These are phyloP conservation scores for Lathyrus sativus DNA, from an alignment of 306 rosid species.

Conservation along the genomic window DNA sequence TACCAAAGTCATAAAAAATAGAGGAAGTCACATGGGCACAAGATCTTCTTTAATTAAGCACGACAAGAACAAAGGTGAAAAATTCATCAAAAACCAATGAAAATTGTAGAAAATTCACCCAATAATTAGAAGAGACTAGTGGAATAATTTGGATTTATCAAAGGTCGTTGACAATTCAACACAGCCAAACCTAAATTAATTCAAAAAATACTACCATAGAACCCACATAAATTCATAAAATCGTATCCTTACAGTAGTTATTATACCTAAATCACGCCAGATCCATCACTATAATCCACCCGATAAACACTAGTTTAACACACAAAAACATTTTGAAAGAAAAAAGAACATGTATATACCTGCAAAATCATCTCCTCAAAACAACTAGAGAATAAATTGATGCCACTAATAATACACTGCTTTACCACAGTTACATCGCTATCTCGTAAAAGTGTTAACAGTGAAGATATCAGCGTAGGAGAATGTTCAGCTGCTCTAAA, in stretches of 20 bases:
- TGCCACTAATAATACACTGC: conserved; percentile 74
- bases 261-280: background rate
- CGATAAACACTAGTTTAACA: background rate
- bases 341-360: conserved; percentile 46
- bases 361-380: conserved; percentile 80
- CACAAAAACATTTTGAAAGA: background rate
- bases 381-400: conserved; percentile 57
- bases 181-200: background rate
- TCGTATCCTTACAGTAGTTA: background rate
- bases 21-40: background rate
- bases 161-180: background rate
- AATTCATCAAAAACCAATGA: background rate
- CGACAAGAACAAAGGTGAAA: conserved; percentile 10
- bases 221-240: conserved; percentile 18
- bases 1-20: conserved; percentile 6
- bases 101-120: conserved; percentile 3
- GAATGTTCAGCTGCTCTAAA: conserved; percentile 73
- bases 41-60: background rate
- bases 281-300: background rate
- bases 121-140: conserved; percentile 2
- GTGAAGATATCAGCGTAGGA: conserved; percentile 58
- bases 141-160: conserved; percentile 8
- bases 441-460: conserved; percentile 68
- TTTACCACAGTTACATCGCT: conserved; percentile 53
- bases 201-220: conserved; percentile 9